Evolutionary conservation across 768 basidiomycete genomes (phyloP).

Genomic region (Rhodotorula kratochvilovae): DNA sequence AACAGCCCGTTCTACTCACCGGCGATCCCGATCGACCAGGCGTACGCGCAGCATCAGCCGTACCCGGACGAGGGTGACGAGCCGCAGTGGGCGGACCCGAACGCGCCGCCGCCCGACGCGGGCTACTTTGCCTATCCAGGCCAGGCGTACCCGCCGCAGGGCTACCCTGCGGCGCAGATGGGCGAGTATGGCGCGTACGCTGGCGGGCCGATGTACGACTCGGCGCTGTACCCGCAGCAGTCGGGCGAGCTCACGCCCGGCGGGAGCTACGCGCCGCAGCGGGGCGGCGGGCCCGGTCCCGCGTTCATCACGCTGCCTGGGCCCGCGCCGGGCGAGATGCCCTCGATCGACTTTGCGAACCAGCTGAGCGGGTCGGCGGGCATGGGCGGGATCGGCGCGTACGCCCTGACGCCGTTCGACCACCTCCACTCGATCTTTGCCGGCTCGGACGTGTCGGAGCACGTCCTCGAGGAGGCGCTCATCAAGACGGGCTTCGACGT

Average conservation of each 20-base stretch:
- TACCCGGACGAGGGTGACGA: background rate
- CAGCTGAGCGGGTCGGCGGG: conserved; percentile 20
- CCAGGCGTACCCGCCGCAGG: conserved; percentile 8
- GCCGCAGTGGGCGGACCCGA: conserved; percentile 15
- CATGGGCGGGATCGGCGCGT: conserved; percentile 35
- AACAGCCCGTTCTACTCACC: conserved; percentile 29
- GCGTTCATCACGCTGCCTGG: conserved; percentile 35
- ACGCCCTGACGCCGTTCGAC: conserved; percentile 87
- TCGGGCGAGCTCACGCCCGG: conserved; percentile 3
- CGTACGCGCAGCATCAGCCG: background rate
- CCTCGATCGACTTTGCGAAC: conserved; percentile 38
- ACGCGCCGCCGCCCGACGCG: background rate
- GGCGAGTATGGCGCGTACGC: conserved; percentile 19
- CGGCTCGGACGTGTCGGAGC: conserved; percentile 77
- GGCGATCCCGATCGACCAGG: conserved; percentile 5
- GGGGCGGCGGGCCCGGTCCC: conserved; percentile 13
- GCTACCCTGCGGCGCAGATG: background rate
- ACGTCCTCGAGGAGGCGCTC: conserved; percentile 89
- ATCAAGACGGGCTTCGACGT: conserved; percentile 86
- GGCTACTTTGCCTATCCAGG: conserved; percentile 6
- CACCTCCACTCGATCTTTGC: conserved; percentile 84
- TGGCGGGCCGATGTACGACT: conserved; percentile 27
- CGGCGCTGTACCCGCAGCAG: background rate
- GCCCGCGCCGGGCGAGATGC: conserved; percentile 32
- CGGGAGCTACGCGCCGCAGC: conserved; percentile 6